These are phyloP conservation scores for Trichoderma asperelloides DNA, from an alignment of 495 filamentous ascomycete species.

Conservation along the genomic window DNA sequence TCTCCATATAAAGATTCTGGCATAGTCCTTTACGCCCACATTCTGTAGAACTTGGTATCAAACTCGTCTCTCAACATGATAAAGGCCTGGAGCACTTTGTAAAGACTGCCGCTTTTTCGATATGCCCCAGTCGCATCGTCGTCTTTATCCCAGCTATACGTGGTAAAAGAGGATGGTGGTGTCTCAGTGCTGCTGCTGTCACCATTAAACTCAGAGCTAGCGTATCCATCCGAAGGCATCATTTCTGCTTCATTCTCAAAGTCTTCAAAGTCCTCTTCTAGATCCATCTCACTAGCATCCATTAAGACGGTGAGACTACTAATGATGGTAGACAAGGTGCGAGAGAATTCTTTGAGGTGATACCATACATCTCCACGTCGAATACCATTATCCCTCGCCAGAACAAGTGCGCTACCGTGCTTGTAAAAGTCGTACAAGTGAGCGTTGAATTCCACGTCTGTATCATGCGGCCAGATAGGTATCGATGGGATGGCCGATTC, in stretches of 20 bases:
- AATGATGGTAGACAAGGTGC: conserved; percentile 57
- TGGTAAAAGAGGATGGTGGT: not conserved
- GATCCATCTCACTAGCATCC: conserved; percentile 29
- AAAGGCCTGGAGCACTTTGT: conserved; percentile 49
- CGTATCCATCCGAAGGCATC: not conserved
- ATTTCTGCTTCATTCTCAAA: conserved; percentile 17
- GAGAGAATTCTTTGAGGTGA: conserved; percentile 57
- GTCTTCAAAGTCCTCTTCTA: conserved; percentile 28
- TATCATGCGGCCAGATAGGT: conserved; percentile 43
- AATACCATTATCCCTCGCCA: conserved; percentile 52
- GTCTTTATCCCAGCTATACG: not conserved
- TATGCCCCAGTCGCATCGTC: conserved; percentile 12
- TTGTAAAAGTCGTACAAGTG: conserved; percentile 70
- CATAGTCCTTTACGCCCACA: conserved; percentile 28
- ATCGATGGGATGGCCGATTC: conserved; percentile 61
- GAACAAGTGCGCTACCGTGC: conserved; percentile 49
- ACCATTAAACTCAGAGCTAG: not conserved
- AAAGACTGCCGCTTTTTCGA: conserved; percentile 35
- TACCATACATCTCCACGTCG: conserved; percentile 60
- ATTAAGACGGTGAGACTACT: conserved; percentile 45
- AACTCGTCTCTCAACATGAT: conserved; percentile 48
- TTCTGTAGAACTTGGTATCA: conserved; percentile 53
- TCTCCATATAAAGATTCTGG: too few species aligned
- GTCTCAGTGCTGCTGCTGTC: not conserved
- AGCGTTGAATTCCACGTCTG: conserved; percentile 45